These are phyloP conservation scores for Fusarium sp. DNA, from an alignment of 2,329 filamentous ascomycete species.

Conservation along the genomic window DNA sequence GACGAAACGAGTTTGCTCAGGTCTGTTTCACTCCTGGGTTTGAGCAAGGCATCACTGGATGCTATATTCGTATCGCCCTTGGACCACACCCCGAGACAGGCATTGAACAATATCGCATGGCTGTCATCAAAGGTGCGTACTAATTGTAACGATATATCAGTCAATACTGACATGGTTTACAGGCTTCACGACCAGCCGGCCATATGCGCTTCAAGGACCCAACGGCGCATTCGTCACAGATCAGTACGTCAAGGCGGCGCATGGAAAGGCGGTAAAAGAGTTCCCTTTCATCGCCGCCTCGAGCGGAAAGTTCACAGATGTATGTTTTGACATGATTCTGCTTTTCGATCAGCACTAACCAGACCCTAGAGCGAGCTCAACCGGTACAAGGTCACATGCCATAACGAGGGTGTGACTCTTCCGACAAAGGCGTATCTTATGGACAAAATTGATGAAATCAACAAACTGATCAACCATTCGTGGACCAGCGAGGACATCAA, in stretches of 20 bases:
- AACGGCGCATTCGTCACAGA: slow-evolving; percentile 85
- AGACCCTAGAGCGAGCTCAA: slow-evolving; percentile 75
- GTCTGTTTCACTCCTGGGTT: slow-evolving; percentile 96
- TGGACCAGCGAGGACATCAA: slow-evolving; percentile 88
- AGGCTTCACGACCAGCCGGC: slow-evolving; percentile 82
- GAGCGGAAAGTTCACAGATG: slow-evolving; percentile 85
- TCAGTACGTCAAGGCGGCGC: slow-evolving; percentile 82
- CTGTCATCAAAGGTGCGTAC: slow-evolving; percentile 80
- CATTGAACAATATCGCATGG: slow-evolving; percentile 86
- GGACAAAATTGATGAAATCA: slow-evolving; percentile 83
- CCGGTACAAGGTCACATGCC: slow-evolving; percentile 80
- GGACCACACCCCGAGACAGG: slow-evolving; percentile 79
- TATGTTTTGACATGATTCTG: slow-evolving; percentile 52
- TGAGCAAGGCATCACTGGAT: slow-evolving; percentile 81
- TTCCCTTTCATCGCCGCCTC: slow-evolving; percentile 94
- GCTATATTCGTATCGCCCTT: slow-evolving; percentile 86
- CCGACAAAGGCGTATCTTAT: slow-evolving; percentile 77
- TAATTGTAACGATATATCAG: background rate
- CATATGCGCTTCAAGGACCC: slow-evolving; percentile 84
- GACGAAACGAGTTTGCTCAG: slow-evolving; percentile 85
- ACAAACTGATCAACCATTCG: slow-evolving; percentile 77
- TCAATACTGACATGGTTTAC: slow-evolving; percentile 42
- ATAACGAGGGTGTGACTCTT: slow-evolving; percentile 75
- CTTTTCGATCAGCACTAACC: slow-evolving; percentile 30
- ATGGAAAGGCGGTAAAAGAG: slow-evolving; percentile 84